Percentiles rank a stretch among this genome's conserved stretches.
Conservation (phyloP, 768 basidiomycete species). For the Lepiota brunneoincarnata region DNA sequence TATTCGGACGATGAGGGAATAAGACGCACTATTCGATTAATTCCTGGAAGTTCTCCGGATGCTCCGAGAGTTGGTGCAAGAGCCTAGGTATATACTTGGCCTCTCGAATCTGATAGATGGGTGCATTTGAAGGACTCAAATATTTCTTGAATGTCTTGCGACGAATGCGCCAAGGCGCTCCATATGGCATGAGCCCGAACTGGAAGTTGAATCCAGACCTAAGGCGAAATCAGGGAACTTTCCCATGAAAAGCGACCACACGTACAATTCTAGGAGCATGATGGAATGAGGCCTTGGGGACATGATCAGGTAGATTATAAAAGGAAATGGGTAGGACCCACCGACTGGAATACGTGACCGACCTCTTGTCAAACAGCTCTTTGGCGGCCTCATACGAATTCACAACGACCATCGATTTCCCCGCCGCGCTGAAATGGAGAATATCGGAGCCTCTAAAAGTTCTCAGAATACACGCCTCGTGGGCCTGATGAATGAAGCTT, state of each 20-base stretch:
- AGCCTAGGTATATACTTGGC: slow-evolving; percentile 6
- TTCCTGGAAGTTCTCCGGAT: slow-evolving; percentile 10
- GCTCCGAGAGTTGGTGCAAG: slow-evolving; percentile 5
- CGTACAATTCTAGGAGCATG: too few relatives aligned
- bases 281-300: background rate
- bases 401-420: slow-evolving; percentile 11
- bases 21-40: slow-evolving; percentile 20
- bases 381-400: slow-evolving; percentile 14
- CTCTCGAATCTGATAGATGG: slow-evolving; percentile 13
- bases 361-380: slow-evolving; percentile 14
- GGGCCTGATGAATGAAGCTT: background rate
- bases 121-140: slow-evolving; percentile 15
- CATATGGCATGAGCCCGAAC: slow-evolving; percentile 19
- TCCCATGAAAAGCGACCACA: background rate
- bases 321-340: background rate
- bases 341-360: slow-evolving; percentile 14
- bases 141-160: slow-evolving; percentile 20
- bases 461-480: too few relatives aligned
- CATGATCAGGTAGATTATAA: background rate
- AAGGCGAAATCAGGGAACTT: slow-evolving; percentile 30
- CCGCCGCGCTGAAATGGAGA: slow-evolving; percentile 7
- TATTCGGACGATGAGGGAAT: too few relatives aligned
- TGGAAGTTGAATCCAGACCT: slow-evolving; percentile 12
- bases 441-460: slow-evolving; percentile 3
- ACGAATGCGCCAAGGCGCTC: slow-evolving; percentile 21